These are phyloP conservation scores for Globisporangium heterothallicum DNA, from an alignment of 352 stramenopile genomes.

Conservation along the genomic window DNA sequence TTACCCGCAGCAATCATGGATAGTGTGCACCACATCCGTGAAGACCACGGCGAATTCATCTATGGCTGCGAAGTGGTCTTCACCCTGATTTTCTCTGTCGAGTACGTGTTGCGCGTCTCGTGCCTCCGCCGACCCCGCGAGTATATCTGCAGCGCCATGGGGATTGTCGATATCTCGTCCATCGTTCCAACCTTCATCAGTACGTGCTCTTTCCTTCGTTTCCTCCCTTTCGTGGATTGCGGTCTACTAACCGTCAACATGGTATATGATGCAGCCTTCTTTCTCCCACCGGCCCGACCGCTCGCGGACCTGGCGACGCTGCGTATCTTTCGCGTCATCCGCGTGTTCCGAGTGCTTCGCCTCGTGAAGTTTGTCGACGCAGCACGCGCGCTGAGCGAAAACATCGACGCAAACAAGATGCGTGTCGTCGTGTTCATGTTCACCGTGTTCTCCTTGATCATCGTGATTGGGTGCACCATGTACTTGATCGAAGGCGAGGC, in stretches of 20 bases:
- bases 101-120: slow-evolving; percentile 33
- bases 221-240: neutral
- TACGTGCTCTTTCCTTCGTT: slow-evolving; percentile 9
- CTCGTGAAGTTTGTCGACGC: slow-evolving; percentile 72
- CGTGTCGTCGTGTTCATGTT: slow-evolving; percentile 77
- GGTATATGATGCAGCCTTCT: slow-evolving; percentile 31
- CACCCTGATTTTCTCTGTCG: slow-evolving; percentile 38
- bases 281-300: slow-evolving; percentile 44
- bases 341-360: slow-evolving; percentile 69
- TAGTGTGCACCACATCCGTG: slow-evolving; percentile 56
- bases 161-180: slow-evolving; percentile 46
- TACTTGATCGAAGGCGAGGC: slow-evolving; percentile 78
- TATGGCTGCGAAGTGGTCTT: slow-evolving; percentile 35
- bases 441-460: slow-evolving; percentile 67
- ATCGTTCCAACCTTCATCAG: slow-evolving; percentile 45
- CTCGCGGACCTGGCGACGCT: slow-evolving; percentile 62
- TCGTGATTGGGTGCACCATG: slow-evolving; percentile 80
- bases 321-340: slow-evolving; percentile 76
- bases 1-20: slow-evolving; percentile 58
- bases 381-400: slow-evolving; percentile 56
- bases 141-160: slow-evolving; percentile 45
- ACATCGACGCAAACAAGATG: slow-evolving; percentile 77
- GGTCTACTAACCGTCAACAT: neutral
- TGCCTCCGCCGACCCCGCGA: slow-evolving; percentile 33
- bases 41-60: slow-evolving; percentile 31